Conservation (phyloP, 176 grass and related monocot genomes). For the Dactylis glomerata region DNA sequence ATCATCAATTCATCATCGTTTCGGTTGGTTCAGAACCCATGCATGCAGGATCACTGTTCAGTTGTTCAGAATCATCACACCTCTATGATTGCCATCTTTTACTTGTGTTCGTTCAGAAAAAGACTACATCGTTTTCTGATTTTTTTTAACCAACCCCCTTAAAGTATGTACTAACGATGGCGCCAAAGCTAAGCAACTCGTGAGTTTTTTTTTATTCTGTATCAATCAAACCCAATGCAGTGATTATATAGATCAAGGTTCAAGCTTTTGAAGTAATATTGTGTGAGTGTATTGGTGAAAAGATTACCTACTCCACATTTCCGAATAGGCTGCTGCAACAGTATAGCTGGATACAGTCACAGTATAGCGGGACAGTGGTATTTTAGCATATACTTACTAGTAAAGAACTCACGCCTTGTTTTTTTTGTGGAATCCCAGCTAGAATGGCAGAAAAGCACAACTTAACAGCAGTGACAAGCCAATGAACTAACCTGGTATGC, state of each 20-base stretch:
- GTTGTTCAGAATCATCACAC: neutral
- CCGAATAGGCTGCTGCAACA: neutral
- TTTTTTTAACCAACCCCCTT: no score
- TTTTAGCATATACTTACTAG: no score
- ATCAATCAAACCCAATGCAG: no score
- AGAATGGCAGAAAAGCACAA: neutral
- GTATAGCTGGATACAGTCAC: neutral
- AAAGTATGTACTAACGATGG: no score
- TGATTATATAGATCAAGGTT: neutral
- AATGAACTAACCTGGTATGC: slow-evolving; percentile 77
- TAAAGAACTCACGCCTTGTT: neutral
- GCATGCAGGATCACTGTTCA: neutral
- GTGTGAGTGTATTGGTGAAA: neutral
- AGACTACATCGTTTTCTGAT: neutral
- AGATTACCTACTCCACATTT: neutral
- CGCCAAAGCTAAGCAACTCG: no score
- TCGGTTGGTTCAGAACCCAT: neutral
- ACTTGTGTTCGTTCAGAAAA: neutral
- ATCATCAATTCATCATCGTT: neutral
- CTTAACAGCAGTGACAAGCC: neutral
- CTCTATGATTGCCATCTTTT: neutral
- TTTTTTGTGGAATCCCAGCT: neutral
- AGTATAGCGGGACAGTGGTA: neutral
- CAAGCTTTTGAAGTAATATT: neutral
- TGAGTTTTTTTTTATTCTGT: no score